Conservation (phyloP, 2,329 filamentous ascomycete genomes). For the Pseudocercospora macadamiae region DNA sequence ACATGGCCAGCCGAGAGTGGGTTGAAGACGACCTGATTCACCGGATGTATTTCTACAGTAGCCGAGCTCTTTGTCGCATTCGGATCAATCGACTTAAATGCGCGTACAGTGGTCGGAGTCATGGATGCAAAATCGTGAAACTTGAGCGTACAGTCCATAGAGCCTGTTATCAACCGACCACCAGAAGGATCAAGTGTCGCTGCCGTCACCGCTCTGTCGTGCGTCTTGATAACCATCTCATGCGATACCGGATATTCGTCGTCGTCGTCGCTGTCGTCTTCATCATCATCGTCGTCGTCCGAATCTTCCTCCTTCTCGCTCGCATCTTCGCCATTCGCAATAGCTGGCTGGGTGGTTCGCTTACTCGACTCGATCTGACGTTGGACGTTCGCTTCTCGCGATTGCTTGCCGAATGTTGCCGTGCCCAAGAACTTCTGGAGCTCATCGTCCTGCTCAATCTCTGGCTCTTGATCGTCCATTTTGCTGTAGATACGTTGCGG, state of each 20-base stretch:
- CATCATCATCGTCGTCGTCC: conserved; percentile 51
- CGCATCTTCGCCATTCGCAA: conserved; percentile 10
- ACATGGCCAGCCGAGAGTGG: conserved; percentile 77
- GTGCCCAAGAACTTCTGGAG: conserved; percentile 77
- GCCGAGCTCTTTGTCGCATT: conserved; percentile 74
- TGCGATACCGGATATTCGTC: conserved; percentile 88
- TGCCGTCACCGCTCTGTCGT: conserved; percentile 83
- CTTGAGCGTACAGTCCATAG: conserved; percentile 87
- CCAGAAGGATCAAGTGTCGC: conserved; percentile 84
- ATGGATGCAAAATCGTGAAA: conserved; percentile 94
- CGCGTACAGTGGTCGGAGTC: conserved; percentile 90
- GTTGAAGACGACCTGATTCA: conserved; percentile 87
- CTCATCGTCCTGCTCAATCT: conserved; percentile 61
- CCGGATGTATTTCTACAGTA: conserved; percentile 79
- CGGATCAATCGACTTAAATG: conserved; percentile 91
- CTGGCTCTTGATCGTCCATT: conserved; percentile 31
- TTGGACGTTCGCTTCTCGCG: conserved; percentile 71
- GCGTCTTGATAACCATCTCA: conserved; percentile 88
- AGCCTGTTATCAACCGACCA: conserved; percentile 83
- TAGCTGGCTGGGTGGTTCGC: conserved; percentile 45
- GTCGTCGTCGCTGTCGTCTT: conserved; percentile 49
- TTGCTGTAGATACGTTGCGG: conserved; percentile 10
- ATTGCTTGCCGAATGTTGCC: conserved; percentile 82
- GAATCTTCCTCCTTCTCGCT: conserved; percentile 8
- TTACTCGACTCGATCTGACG: conserved; percentile 81